Evolutionary conservation across 768 basidiomycete genomes (phyloP).

Genomic region (Boletus edulis): DNA sequence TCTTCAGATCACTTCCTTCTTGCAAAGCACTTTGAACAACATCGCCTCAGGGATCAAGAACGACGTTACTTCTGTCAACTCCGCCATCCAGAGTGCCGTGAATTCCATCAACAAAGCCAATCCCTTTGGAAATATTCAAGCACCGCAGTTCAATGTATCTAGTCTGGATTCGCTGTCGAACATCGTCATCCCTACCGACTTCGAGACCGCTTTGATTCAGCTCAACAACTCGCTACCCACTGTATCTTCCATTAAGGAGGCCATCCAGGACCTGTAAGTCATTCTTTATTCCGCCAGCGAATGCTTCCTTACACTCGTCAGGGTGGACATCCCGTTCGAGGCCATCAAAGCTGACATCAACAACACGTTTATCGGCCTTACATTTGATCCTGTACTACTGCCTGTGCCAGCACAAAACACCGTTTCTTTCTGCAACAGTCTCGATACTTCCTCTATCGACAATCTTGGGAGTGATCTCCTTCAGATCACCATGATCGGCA

Average conservation of each 20-base stretch:
- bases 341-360: slow-evolving; percentile 87
- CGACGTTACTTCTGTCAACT: slow-evolving; percentile 67
- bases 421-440: slow-evolving; percentile 69
- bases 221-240: slow-evolving; percentile 84
- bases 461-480: slow-evolving; percentile 79
- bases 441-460: slow-evolving; percentile 86
- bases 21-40: slow-evolving; percentile 55
- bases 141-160: slow-evolving; percentile 74
- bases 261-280: slow-evolving; percentile 65
- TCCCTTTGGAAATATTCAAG: slow-evolving; percentile 64
- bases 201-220: slow-evolving; percentile 67
- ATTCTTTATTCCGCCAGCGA: neutral
- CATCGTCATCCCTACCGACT: slow-evolving; percentile 74
- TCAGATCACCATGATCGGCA: slow-evolving; percentile 76
- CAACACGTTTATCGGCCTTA: slow-evolving; percentile 70
- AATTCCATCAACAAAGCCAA: slow-evolving; percentile 73
- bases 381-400: slow-evolving; percentile 68
- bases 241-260: slow-evolving; percentile 68
- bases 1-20: slow-evolving; percentile 64
- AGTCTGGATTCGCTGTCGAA: slow-evolving; percentile 72
- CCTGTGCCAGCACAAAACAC: slow-evolving; percentile 72
- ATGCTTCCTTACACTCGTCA: slow-evolving; percentile 25
- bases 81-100: slow-evolving; percentile 59
- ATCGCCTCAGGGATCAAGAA: slow-evolving; percentile 73
- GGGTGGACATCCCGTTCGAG: slow-evolving; percentile 86